These are phyloP conservation scores for Penicillium sp. DNA, from an alignment of 2,329 filamentous ascomycete genomes.

Conservation along the genomic window DNA sequence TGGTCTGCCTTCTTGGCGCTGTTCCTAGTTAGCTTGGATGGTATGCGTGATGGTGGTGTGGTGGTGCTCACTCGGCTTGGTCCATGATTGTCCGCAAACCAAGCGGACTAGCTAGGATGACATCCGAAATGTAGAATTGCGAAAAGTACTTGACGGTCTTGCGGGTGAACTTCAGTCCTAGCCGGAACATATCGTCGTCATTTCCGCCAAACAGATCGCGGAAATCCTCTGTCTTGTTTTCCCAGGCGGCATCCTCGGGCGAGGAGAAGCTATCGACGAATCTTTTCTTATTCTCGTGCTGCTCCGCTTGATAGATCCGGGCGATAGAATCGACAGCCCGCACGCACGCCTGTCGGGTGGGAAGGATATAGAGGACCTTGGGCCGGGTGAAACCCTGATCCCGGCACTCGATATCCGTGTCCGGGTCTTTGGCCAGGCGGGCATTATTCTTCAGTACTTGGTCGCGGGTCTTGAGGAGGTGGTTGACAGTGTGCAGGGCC, in stretches of 20 bases:
- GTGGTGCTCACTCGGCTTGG: conserved; percentile 64
- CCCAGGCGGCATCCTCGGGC: conserved; percentile 68
- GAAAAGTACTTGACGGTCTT: conserved; percentile 95
- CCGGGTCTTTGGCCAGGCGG: conserved; percentile 69
- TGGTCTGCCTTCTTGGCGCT: conserved; percentile 71
- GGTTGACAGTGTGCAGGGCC: conserved; percentile 86
- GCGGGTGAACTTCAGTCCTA: conserved; percentile 95
- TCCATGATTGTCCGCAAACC: conserved; percentile 91
- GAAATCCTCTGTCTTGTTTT: conserved; percentile 83
- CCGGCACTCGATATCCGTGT: conserved; percentile 72
- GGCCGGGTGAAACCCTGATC: conserved; percentile 96
- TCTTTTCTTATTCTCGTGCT: conserved; percentile 92
- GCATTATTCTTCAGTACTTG: conserved; percentile 91
- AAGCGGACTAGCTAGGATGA: conserved; percentile 87
- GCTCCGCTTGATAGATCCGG: conserved; percentile 76
- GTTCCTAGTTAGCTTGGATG: conserved; percentile 4
- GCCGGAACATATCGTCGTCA: conserved; percentile 94
- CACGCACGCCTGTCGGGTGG: conserved; percentile 84
- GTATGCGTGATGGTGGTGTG: conserved; percentile 17
- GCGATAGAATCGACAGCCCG: conserved; percentile 78
- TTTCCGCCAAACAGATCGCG: conserved; percentile 89
- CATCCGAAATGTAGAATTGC: conserved; percentile 94
- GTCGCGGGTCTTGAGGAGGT: conserved; percentile 91
- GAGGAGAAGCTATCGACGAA: conserved; percentile 83
- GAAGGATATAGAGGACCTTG: conserved; percentile 87